Percentiles rank a stretch among this genome's conserved stretches.
phyloP scores from a whole-genome alignment of 345 rosid species.

The Laguncularia racemosa region DNA sequence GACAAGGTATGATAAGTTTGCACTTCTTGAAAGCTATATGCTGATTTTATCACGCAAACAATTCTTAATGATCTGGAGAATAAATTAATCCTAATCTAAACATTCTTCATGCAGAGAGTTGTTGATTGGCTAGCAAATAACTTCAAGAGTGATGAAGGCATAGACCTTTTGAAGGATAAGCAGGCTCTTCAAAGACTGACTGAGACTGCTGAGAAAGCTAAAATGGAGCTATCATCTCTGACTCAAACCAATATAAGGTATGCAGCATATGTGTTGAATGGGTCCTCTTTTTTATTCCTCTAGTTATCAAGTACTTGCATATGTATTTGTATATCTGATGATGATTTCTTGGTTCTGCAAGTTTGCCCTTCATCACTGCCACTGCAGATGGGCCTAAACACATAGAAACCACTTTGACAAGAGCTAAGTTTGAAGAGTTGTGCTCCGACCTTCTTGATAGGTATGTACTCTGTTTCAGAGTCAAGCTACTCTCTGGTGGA shows the following conservation, averaged over 20 bases:
- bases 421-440: slow-evolving; percentile 52
- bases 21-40: not conserved
- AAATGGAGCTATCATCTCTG: slow-evolving; percentile 91
- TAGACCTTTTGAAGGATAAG: slow-evolving; percentile 92
- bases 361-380: slow-evolving; percentile 97
- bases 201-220: slow-evolving; percentile 94
- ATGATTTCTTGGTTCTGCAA: slow-evolving; percentile 13
- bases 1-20: slow-evolving; percentile 51
- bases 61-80: no score
- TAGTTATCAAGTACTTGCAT: not conserved
- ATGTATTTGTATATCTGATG: not conserved
- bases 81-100: not conserved
- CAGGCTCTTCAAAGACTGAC: slow-evolving; percentile 97
- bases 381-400: slow-evolving; percentile 72
- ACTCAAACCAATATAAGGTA: slow-evolving; percentile 83
- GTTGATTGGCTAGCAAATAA: slow-evolving; percentile 87
- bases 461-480: slow-evolving; percentile 21
- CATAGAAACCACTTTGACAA: slow-evolving; percentile 47
- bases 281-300: not conserved
- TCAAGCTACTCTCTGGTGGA: not conserved
- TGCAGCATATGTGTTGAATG: not conserved
- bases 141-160: slow-evolving; percentile 89
- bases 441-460: slow-evolving; percentile 51
- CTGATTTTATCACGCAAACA: no score
- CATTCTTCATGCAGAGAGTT: slow-evolving; percentile 49